Evolutionary conservation across 371 early-diverging fungal species (phyloP).

Genomic region (Synchytrium microbalum): DNA sequence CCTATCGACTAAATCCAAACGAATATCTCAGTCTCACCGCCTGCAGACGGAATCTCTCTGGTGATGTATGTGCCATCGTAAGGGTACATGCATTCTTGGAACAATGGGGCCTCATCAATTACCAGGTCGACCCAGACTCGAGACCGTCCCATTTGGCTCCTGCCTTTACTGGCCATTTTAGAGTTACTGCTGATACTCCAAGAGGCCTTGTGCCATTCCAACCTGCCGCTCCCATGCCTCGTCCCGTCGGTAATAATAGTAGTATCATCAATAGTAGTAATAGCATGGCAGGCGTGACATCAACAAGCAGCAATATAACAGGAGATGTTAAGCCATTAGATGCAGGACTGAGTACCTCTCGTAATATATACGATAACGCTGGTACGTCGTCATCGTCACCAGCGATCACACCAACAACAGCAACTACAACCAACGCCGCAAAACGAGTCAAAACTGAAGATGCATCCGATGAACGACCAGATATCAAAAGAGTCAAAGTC

Average conservation of each 20-base stretch:
- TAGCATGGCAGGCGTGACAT: neutral
- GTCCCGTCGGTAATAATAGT: neutral
- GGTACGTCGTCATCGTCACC: neutral
- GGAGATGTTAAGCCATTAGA: neutral
- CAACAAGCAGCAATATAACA: neutral
- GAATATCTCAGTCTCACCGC: slow-evolving; percentile 97
- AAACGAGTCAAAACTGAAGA: slow-evolving; percentile 9
- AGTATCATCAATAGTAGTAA: neutral
- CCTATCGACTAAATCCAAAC: slow-evolving; percentile 86
- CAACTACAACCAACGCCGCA: neutral
- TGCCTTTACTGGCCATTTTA: slow-evolving; percentile 92
- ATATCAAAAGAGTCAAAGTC: slow-evolving; percentile 32
- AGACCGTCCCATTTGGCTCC: slow-evolving; percentile 91
- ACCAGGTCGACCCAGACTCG: slow-evolving; percentile 89
- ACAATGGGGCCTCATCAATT: slow-evolving; percentile 99
- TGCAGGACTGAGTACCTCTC: neutral
- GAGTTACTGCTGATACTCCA: slow-evolving; percentile 92
- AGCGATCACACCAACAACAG: neutral
- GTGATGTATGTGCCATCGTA: slow-evolving; percentile 96
- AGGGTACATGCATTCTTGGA: slow-evolving; percentile 96
- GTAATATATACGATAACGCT: neutral
- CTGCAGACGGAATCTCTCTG: slow-evolving; percentile 87
- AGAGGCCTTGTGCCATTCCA: slow-evolving; percentile 82
- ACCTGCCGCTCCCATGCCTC: slow-evolving; percentile 35
- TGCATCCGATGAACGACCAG: neutral